Evolutionary conservation across 2,329 filamentous ascomycete genomes (phyloP).

Genomic region (Fusarium goolgardi): DNA sequence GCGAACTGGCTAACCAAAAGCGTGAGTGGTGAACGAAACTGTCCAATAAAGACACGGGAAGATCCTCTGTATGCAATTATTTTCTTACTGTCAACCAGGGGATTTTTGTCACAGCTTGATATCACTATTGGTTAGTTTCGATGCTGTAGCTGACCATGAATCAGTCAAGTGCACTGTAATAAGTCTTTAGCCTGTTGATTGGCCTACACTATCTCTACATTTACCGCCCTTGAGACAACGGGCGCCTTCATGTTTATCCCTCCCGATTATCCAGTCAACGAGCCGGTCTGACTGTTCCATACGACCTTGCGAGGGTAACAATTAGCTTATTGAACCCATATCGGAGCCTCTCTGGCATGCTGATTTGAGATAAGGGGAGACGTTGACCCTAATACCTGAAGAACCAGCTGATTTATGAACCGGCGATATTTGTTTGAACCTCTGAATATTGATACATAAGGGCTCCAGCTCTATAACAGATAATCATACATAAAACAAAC

Average conservation of each 20-base stretch:
- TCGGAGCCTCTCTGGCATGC: background rate
- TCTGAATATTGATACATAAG: slow-evolving; percentile 33
- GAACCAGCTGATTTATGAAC: background rate
- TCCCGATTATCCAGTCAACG: background rate
- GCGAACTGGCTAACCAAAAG: slow-evolving; percentile 33
- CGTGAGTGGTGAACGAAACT: slow-evolving; percentile 6
- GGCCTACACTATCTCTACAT: background rate
- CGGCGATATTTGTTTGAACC: background rate
- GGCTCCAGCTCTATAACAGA: slow-evolving; percentile 27
- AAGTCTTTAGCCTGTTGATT: background rate
- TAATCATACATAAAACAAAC: slow-evolving; percentile 32
- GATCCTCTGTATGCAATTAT: background rate
- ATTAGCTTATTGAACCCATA: background rate
- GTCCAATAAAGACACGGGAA: slow-evolving; percentile 12
- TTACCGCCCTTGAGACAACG: background rate
- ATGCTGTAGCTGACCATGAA: slow-evolving; percentile 7
- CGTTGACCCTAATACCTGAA: background rate
- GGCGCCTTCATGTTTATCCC: background rate
- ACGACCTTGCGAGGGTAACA: background rate
- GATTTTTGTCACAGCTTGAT: background rate
- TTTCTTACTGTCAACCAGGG: slow-evolving; percentile 8
- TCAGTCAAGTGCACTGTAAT: background rate
- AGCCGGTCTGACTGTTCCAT: background rate
- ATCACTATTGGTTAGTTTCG: background rate
- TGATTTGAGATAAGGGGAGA: background rate